phyloP scores from a whole-genome alignment of 306 rosid species.

The Hippophae tibetana region DNA sequence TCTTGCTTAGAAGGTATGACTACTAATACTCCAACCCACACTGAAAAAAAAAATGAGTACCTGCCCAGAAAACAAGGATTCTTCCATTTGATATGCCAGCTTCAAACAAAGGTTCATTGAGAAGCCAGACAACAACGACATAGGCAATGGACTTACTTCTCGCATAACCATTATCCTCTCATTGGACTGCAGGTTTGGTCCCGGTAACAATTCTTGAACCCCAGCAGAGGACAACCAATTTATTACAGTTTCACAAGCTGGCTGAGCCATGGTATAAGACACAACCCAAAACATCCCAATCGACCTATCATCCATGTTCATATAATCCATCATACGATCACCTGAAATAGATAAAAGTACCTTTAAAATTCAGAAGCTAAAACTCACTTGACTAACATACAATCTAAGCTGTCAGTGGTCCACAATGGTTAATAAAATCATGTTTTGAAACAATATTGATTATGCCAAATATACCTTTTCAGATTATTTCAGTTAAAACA shows the following conservation, averaged over 20 bases:
- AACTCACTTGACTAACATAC: constrained; percentile 2
- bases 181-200: constrained; percentile 55
- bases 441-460: too few species aligned
- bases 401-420: constrained; percentile 3
- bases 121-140: constrained; percentile 89
- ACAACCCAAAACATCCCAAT: constrained; percentile 99
- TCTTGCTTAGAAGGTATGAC: neutral
- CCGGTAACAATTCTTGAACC: constrained; percentile 43
- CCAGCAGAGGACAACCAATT: constrained; percentile 77
- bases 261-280: constrained; percentile 97
- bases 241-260: constrained; percentile 89
- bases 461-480: too few species aligned
- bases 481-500: too few species aligned
- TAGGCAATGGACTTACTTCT: constrained; percentile 91
- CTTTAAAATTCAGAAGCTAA: neutral
- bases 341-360: constrained; percentile 31
- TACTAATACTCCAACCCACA: neutral
- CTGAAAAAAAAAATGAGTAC: constrained; percentile 19
- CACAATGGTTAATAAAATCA: neutral
- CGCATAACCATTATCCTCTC: constrained; percentile 69
- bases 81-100: constrained; percentile 92
- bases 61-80: constrained; percentile 72
- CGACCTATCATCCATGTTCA: constrained; percentile 97
- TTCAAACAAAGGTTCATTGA: constrained; percentile 83
- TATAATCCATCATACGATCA: constrained; percentile 89